A percentile compares a stretch with the other conserved stretches of the same genome.
Conservation (phyloP, 495 filamentous ascomycete genomes). For the Aspergillus diversus region DNA sequence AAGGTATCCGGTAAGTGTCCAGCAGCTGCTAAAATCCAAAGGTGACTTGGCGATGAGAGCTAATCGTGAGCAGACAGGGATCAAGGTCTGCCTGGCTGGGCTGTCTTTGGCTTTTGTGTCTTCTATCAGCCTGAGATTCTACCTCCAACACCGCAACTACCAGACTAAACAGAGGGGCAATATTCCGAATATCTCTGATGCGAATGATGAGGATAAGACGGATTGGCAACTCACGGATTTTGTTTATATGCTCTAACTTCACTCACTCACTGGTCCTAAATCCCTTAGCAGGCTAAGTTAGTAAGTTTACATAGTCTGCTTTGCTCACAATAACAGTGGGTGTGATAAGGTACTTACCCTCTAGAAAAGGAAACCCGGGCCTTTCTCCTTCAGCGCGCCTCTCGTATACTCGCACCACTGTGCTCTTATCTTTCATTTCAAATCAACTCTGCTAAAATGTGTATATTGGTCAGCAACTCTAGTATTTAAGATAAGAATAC, state of each 20-base stretch:
- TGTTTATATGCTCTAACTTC: background rate
- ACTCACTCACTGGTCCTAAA: background rate
- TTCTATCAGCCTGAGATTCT: background rate
- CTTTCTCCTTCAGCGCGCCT: too few relatives aligned
- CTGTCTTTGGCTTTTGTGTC: background rate
- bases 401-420: too few relatives aligned
- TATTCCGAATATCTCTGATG: background rate
- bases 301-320: too few relatives aligned
- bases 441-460: too few relatives aligned
- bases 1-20: constrained; percentile 3
- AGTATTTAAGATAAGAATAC: too few relatives aligned
- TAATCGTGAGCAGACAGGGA: background rate
- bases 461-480: too few relatives aligned
- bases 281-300: too few relatives aligned
- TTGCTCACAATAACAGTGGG: too few relatives aligned
- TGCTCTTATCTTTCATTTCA: too few relatives aligned
- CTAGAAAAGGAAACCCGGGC: too few relatives aligned
- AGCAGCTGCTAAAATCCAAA: background rate
- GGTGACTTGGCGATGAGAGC: background rate
- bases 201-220: constrained; percentile 1
- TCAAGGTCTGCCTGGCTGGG: background rate
- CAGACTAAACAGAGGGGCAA: background rate
- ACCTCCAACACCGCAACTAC: background rate
- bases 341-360: too few relatives aligned
- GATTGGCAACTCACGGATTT: background rate